Evolutionary conservation across 2,329 filamentous ascomycete species (phyloP), one percentile per base, ranked within the genome.

Genomic region (Beauveria pseudobassiana): DNA sequence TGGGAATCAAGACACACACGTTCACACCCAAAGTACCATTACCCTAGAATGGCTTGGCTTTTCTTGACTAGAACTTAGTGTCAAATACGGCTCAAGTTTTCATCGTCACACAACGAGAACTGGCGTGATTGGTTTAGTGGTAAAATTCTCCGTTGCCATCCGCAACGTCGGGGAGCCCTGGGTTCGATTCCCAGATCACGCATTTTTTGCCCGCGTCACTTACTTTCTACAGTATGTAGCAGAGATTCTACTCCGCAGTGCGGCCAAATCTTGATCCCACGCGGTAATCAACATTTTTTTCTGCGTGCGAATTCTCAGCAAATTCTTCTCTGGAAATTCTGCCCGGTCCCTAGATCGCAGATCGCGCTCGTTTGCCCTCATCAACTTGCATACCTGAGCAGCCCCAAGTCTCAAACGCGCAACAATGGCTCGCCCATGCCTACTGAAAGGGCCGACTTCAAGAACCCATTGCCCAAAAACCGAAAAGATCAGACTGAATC

Each of bases 121-220:
- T 38, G 28, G 58, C 58, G 58, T 60, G 49, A 60, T 60, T 60
- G 58, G 58, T 60, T 60, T 60, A 60, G 58, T 60, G 58, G 58
- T 60, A 60, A 60, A 60, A 60, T 60, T 60, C 58, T 60, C 58
- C 58, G 58, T 60, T 60, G 58, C 58, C 58, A 60, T 60, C 58
- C n/a, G 58, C 58, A 60, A 60, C 58, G 58, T 60, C 58, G 58
- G 58, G 58, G 58, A 60, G 58, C 58, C 58, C 58, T 60, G 58
- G 58, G 58, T 60, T 60, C 58, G 58, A 60, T 60, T 60, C 58
- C 58, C 58, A 60, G 58, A 60, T 60, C 49, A 60, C 58, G 58
- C 58, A 60, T 48, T 52, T 45, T 52, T 52, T 16, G 34, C 34
- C 34, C 34, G 12, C 14, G 5, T 38, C 1, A 1, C 34, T 5